These are phyloP conservation scores for Blastobotrys peoriensis DNA, from an alignment of 805 yeast genomes.

Conservation along the genomic window DNA sequence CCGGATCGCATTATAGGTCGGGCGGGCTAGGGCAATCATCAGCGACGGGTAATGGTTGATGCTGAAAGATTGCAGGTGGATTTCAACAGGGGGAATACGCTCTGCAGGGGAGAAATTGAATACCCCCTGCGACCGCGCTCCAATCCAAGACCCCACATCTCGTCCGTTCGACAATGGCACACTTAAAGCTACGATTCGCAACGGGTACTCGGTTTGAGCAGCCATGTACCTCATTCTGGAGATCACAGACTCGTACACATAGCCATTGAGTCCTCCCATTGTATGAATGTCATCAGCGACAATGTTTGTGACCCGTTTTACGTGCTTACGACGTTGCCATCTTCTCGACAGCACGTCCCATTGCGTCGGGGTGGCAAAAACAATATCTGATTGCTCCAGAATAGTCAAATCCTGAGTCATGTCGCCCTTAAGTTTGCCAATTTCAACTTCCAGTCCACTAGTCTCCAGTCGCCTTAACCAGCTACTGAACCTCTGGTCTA, in stretches of 20 bases:
- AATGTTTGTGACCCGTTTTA: conserved; percentile 61
- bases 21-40: conserved; percentile 45
- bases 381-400: conserved; percentile 55
- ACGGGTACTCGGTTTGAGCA: conserved; percentile 37
- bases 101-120: conserved; percentile 68
- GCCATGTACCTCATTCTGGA: conserved; percentile 68
- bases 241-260: conserved; percentile 61
- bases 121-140: conserved; percentile 51
- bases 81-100: conserved; percentile 49
- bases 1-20: conserved; percentile 39
- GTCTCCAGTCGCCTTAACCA: conserved; percentile 44
- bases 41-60: conserved; percentile 48
- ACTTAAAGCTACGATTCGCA: conserved; percentile 65
- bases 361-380: conserved; percentile 73
- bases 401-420: conserved; percentile 46
- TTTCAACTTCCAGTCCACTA: conserved; percentile 47
- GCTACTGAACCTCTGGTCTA: conserved; percentile 39
- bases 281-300: conserved; percentile 70
- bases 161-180: conserved; percentile 66
- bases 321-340: conserved; percentile 71
- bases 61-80: conserved; percentile 43
- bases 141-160: conserved; percentile 85
- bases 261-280: conserved; percentile 56
- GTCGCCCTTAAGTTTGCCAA: conserved; percentile 57
- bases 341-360: conserved; percentile 68